These are phyloP conservation scores for Globisporangium spiculum DNA, from an alignment of 352 stramenopile genomes.

Conservation along the genomic window DNA sequence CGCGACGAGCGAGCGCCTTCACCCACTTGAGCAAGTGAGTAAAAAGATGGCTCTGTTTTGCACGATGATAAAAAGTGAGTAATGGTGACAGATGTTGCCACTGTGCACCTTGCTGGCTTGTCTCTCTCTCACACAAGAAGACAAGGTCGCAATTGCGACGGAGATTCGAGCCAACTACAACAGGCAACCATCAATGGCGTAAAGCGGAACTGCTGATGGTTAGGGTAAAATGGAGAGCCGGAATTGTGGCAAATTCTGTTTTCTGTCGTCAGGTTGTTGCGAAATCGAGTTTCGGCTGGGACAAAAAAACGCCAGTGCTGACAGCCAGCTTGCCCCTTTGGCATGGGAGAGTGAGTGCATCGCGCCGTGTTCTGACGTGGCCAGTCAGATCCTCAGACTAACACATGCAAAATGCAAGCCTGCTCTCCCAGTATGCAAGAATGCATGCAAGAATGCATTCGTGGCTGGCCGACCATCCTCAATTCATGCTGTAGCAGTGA, in stretches of 20 bases:
- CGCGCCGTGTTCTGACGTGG: neutral
- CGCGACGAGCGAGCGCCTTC: neutral
- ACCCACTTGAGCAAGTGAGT: neutral
- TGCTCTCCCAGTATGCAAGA: no score
- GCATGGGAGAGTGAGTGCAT: neutral
- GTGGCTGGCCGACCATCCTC: no score
- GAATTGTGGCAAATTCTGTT: neutral
- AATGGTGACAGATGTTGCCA: neutral
- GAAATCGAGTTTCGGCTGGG: slow-evolving; percentile 8
- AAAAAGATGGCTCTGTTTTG: neutral
- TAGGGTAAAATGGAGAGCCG: slow-evolving; percentile 1
- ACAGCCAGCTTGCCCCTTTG: neutral
- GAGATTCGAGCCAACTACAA: neutral
- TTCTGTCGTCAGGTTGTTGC: slow-evolving; percentile 12
- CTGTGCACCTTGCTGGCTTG: neutral
- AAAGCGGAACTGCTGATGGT: no score
- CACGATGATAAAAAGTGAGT: neutral
- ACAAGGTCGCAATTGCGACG: neutral
- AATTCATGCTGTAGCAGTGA: no score
- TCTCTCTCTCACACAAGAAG: neutral
- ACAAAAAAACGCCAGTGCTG: slow-evolving; percentile 2
- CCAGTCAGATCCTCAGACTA: neutral
- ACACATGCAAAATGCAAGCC: neutral
- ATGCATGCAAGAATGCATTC: neutral
- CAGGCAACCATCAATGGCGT: no score